Percentiles rank a stretch among this genome's conserved stretches.
These are phyloP conservation scores for Claviceps fusiformis DNA, from an alignment of 2,329 filamentous ascomycete species.

Conservation along the genomic window DNA sequence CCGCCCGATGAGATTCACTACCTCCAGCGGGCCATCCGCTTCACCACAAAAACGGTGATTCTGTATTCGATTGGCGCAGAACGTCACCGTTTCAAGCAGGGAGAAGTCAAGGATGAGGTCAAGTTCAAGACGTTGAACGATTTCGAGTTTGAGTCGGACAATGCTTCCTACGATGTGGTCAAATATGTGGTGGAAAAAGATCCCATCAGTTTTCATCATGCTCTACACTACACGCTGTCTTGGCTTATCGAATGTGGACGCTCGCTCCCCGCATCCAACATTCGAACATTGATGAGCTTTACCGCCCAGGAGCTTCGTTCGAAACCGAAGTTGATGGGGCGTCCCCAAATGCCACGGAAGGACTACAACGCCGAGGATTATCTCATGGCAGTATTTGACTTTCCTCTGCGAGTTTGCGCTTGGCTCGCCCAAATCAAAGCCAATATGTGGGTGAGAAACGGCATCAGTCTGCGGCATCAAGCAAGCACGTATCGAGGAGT, in stretches of 20 bases:
- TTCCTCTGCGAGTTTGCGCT: conserved; percentile 80
- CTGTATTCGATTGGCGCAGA: conserved; percentile 84
- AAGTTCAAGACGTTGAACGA: conserved; percentile 65
- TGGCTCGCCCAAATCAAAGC: conserved; percentile 98
- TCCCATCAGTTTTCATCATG: conserved; percentile 93
- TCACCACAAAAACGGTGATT: conserved; percentile 71
- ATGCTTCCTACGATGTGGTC: conserved; percentile 53
- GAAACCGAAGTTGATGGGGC: conserved; percentile 48
- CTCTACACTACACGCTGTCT: conserved; percentile 87
- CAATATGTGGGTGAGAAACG: conserved; percentile 96
- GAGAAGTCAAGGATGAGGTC: conserved; percentile 77
- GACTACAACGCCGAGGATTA: conserved; percentile 59
- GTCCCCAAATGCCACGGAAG: conserved; percentile 40
- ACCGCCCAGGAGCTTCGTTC: conserved; percentile 56
- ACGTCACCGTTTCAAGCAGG: conserved; percentile 66
- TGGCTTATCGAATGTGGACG: conserved; percentile 90
- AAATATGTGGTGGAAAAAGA: conserved; percentile 81
- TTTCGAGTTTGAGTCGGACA: conserved; percentile 62
- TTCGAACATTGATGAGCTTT: conserved; percentile 59
- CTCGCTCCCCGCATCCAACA: conserved; percentile 51
- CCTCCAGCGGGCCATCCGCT: conserved; percentile 58
- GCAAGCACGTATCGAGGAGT: conserved; percentile 88
- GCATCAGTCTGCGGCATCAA: conserved; percentile 88
- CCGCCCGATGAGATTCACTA: conserved; percentile 49
- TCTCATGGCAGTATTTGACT: conserved; percentile 80